A percentile compares a stretch with the other conserved stretches of the same genome.
Evolutionary conservation across 164 flowering plant genomes (phyloP).

Genomic region (Piper longum): DNA sequence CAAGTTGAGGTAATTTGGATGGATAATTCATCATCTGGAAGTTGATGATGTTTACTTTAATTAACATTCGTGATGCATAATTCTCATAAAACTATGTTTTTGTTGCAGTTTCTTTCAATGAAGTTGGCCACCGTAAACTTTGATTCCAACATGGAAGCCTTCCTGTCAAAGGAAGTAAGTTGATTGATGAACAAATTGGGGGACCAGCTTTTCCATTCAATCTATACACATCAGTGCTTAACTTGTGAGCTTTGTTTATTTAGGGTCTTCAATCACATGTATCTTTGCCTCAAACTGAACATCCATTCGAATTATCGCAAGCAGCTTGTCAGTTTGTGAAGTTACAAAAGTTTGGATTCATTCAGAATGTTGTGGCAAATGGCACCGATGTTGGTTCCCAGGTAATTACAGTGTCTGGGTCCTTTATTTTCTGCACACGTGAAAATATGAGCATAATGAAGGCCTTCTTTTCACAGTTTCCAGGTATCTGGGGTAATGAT

Average conservation of each 20-base stretch:
- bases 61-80: no score
- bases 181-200: neutral
- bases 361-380: conserved; percentile 19
- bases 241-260: neutral
- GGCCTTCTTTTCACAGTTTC: conserved; percentile 22
- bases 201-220: neutral
- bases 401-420: conserved; percentile 22
- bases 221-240: neutral
- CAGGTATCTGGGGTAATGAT: conserved; percentile 64
- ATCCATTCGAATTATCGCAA: conserved; percentile 31
- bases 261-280: conserved; percentile 52
- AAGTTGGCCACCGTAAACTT: conserved; percentile 62
- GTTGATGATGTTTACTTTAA: neutral
- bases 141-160: conserved; percentile 43
- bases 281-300: conserved; percentile 23
- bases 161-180: conserved; percentile 57
- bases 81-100: neutral
- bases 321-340: conserved; percentile 32
- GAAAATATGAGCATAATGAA: neutral
- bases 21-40: neutral
- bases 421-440: neutral
- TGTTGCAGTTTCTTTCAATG: conserved; percentile 70
- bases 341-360: conserved; percentile 26
- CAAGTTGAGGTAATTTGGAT: conserved; percentile 73
- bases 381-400: conserved; percentile 34